Evolutionary conservation across 192 early-diverging fungal species (phyloP).

Genomic region (Linnemannia elongata): DNA sequence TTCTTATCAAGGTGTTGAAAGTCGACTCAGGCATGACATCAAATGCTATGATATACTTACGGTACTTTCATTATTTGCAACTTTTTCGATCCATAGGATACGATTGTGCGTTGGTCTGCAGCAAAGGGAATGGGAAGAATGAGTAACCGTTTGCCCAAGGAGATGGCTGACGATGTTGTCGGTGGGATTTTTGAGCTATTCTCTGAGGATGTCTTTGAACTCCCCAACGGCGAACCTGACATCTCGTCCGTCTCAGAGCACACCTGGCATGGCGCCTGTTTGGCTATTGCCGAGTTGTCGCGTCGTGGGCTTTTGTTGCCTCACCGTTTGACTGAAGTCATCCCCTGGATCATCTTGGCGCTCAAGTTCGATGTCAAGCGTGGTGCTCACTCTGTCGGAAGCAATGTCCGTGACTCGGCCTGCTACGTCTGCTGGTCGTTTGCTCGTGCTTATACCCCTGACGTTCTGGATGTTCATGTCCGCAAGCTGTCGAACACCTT

Average conservation of each 20-base stretch:
- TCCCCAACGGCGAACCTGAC: conserved; percentile 62
- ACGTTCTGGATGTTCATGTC: conserved; percentile 75
- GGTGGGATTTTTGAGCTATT: conserved; percentile 83
- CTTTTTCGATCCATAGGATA: conserved; percentile 66
- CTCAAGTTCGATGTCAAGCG: conserved; percentile 91
- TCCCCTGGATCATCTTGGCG: conserved; percentile 90
- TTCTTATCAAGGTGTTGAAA: not conserved
- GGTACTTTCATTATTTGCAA: not conserved
- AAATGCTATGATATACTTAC: not conserved
- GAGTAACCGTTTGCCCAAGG: conserved; percentile 81
- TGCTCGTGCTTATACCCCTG: conserved; percentile 87
- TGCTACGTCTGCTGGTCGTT: conserved; percentile 99
- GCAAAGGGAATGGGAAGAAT: conserved; percentile 97
- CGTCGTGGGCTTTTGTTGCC: conserved; percentile 88
- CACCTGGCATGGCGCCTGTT: conserved; percentile 95
- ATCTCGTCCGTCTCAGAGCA: conserved; percentile 87
- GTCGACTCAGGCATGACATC: not conserved
- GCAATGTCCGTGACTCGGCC: conserved; percentile 95
- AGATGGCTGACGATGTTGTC: conserved; percentile 88
- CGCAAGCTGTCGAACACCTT: conserved; percentile 78
- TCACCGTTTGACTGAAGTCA: conserved; percentile 72
- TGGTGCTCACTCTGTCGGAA: conserved; percentile 92
- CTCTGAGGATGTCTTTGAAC: conserved; percentile 79
- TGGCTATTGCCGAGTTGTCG: conserved; percentile 93
- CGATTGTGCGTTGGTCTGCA: conserved; percentile 97